These are phyloP conservation scores for Aspergillus hiratsukae DNA, from an alignment of 2,329 filamentous ascomycete species.

Conservation along the genomic window DNA sequence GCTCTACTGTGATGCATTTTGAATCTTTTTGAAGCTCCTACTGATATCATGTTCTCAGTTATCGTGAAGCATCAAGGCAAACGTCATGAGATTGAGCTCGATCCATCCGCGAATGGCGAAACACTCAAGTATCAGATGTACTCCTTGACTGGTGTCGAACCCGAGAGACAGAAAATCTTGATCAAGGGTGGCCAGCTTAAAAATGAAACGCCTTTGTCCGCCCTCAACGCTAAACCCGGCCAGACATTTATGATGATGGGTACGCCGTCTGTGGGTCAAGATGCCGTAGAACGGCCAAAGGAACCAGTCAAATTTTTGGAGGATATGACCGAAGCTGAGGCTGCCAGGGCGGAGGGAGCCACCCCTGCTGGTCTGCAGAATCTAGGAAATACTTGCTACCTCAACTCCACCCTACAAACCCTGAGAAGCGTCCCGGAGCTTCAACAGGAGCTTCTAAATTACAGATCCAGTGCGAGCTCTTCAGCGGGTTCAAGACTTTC, in stretches of 20 bases:
- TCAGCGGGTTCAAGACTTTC: constrained; percentile 33
- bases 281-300: constrained; percentile 61
- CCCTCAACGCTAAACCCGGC: constrained; percentile 77
- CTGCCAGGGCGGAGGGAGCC: constrained; percentile 74
- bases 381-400: constrained; percentile 95
- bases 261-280: constrained; percentile 66
- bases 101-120: constrained; percentile 77
- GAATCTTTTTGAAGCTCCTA: background rate
- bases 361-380: constrained; percentile 86
- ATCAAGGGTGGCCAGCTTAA: constrained; percentile 94
- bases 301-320: constrained; percentile 85
- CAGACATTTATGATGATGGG: constrained; percentile 97
- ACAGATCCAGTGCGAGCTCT: constrained; percentile 41
- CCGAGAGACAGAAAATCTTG: constrained; percentile 91
- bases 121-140: constrained; percentile 94
- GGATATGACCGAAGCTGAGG: constrained; percentile 95
- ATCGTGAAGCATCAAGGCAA: constrained; percentile 93
- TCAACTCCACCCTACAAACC: constrained; percentile 95
- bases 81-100: constrained; percentile 90
- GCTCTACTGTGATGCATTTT: background rate
- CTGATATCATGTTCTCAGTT: constrained; percentile 52
- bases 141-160: constrained; percentile 92
- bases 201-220: constrained; percentile 83
- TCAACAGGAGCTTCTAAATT: constrained; percentile 69
- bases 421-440: constrained; percentile 86